These are phyloP conservation scores for Boechera retrofracta DNA, from an alignment of 345 rosid species.

Conservation along the genomic window DNA sequence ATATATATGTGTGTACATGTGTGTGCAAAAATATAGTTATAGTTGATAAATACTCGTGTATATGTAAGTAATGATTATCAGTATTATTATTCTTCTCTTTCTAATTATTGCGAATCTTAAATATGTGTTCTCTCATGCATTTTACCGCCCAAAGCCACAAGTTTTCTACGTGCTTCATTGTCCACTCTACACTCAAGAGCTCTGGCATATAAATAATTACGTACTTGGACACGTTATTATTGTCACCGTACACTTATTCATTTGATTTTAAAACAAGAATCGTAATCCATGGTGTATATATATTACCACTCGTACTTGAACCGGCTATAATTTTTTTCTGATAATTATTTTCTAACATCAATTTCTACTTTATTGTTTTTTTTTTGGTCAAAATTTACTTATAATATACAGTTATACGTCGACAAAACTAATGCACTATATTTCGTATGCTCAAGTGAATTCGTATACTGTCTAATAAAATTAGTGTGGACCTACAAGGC, in stretches of 20 bases:
- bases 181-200: slow-evolving; percentile 19
- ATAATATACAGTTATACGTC: not conserved
- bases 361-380: not conserved
- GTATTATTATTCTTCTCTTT: slow-evolving; percentile 2
- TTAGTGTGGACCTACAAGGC: not conserved
- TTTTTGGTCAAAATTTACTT: not conserved
- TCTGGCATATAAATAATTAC: slow-evolving; percentile 9
- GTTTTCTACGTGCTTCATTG: not conserved
- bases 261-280: not conserved
- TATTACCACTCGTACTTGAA: not conserved
- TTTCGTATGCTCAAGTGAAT: not conserved
- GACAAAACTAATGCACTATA: not conserved
- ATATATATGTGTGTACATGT: not conserved
- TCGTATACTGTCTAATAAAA: not conserved
- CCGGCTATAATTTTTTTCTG: not conserved
- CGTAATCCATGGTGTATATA: not conserved
- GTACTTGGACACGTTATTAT: slow-evolving; percentile 4
- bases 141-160: slow-evolving; percentile 7
- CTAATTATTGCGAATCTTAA: slow-evolving; percentile 14
- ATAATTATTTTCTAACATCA: not conserved
- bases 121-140: slow-evolving; percentile 2
- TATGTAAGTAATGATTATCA: slow-evolving; percentile 2
- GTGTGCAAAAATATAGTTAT: not conserved
- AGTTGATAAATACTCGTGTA: not conserved
- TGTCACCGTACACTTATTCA: not conserved